Percentiles rank a stretch among this genome's conserved stretches.
phyloP scores from a whole-genome alignment of 257 asterid genomes.

The Scutellaria galericulata region DNA sequence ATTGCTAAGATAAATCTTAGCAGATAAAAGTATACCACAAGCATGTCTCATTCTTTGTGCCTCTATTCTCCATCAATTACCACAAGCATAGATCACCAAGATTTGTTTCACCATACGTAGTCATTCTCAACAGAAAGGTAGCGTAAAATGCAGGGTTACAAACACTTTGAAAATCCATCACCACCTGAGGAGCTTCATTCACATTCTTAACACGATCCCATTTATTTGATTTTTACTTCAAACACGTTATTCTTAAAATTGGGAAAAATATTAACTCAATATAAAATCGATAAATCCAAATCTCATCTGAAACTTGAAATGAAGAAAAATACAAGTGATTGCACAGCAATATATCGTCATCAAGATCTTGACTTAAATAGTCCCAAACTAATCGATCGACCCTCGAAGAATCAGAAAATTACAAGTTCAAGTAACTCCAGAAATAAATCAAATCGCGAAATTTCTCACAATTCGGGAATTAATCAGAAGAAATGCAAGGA shows the following conservation, averaged over 20 bases:
- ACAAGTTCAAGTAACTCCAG: constrained; percentile 3
- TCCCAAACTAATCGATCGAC: constrained; percentile 17
- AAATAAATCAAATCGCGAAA: constrained; percentile 1
- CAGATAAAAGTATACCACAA: neutral
- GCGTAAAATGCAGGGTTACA: constrained; percentile 9
- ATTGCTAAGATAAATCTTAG: neutral
- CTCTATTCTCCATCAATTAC: neutral
- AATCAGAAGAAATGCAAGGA: neutral
- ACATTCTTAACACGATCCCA: constrained; percentile 10
- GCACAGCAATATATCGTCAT: constrained; percentile 27
- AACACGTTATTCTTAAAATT: neutral
- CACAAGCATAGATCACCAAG: constrained; percentile 28
- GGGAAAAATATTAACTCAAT: constrained; percentile 6
- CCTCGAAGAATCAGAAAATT: neutral
- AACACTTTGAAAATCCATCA: constrained; percentile 10
- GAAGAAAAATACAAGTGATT: neutral
- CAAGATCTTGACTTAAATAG: constrained; percentile 34
- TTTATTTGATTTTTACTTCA: neutral
- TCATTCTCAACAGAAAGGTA: neutral
- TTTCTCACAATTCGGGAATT: constrained; percentile 8
- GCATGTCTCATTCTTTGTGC: neutral
- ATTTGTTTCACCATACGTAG: constrained; percentile 23
- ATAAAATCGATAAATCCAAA: neutral
- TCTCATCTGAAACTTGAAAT: neutral
- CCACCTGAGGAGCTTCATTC: neutral